Evolutionary conservation across 2,329 filamentous ascomycete genomes (phyloP).

Genomic region (Stemphylium beticola): DNA sequence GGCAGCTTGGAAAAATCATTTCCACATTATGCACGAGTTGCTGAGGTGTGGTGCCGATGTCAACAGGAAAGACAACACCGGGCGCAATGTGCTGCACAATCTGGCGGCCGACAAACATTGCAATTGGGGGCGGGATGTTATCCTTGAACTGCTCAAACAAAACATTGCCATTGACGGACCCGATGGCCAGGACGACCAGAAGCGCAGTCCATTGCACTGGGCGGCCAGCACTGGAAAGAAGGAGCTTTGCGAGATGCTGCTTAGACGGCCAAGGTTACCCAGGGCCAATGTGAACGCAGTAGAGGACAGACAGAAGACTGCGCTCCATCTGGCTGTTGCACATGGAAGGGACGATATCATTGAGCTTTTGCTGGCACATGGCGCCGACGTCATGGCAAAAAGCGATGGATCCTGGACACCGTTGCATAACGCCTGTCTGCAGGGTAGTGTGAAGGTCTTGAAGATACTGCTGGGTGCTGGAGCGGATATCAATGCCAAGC

Average conservation of each 20-base stretch:
- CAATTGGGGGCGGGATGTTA: constrained; percentile 56
- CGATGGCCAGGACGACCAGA: constrained; percentile 52
- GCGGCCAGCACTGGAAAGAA: constrained; percentile 63
- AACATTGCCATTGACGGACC: constrained; percentile 51
- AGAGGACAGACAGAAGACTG: constrained; percentile 45
- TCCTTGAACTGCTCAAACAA: constrained; percentile 50
- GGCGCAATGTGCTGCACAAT: constrained; percentile 46
- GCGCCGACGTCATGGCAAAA: constrained; percentile 41
- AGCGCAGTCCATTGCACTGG: constrained; percentile 64
- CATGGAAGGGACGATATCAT: constrained; percentile 47
- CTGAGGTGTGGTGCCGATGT: constrained; percentile 47
- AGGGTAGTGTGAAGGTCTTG: constrained; percentile 42
- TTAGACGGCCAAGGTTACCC: constrained; percentile 39
- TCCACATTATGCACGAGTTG: constrained; percentile 45
- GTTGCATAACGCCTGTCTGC: constrained; percentile 44
- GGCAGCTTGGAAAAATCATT: constrained; percentile 45
- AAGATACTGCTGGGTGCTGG: constrained; percentile 37
- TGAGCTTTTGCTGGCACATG: constrained; percentile 38
- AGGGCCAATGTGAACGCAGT: constrained; percentile 43
- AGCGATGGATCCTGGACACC: constrained; percentile 46
- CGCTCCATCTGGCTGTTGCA: constrained; percentile 44
- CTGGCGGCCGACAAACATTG: constrained; percentile 51
- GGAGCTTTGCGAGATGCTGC: constrained; percentile 57
- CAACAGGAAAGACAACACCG: constrained; percentile 45
- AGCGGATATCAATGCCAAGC: constrained; percentile 42